Evolutionary conservation across 495 filamentous ascomycete species (phyloP).

Genomic region (Penicillium lagena): DNA sequence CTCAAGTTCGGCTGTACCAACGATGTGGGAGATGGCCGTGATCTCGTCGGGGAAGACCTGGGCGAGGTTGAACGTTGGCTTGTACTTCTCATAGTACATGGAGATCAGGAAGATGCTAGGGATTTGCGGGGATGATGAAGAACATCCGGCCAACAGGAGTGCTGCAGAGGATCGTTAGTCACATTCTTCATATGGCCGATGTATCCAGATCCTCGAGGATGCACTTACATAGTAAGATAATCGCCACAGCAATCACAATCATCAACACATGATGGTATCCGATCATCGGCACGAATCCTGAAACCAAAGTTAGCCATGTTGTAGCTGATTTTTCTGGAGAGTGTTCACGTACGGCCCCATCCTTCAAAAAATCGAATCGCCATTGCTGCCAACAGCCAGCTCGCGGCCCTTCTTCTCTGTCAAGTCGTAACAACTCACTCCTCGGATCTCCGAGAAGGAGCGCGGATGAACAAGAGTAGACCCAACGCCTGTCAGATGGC

Average conservation of each 20-base stretch:
- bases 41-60: conserved; percentile 83
- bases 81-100: conserved; percentile 60
- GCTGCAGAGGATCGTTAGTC: conserved; percentile 34
- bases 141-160: conserved; percentile 62
- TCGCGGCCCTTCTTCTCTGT: conserved; percentile 10
- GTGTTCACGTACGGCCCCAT: conserved; percentile 25
- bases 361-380: conserved; percentile 16
- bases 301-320: conserved; percentile 3
- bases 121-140: conserved; percentile 61
- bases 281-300: conserved; percentile 87
- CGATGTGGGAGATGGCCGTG: conserved; percentile 58
- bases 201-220: not conserved
- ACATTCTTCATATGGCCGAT: conserved; percentile 7
- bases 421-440: conserved; percentile 29
- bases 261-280: conserved; percentile 99
- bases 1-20: conserved; percentile 54
- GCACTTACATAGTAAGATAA: conserved; percentile 87
- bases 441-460: conserved; percentile 47
- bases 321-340: not conserved
- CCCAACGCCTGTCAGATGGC: conserved; percentile 2
- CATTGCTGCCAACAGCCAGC: conserved; percentile 19
- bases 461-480: not conserved
- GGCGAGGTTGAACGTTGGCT: conserved; percentile 55
- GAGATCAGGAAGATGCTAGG: conserved; percentile 66
- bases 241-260: conserved; percentile 89